Base-by-base conservation (phyloP, 2,329 filamentous ascomycete species). In the Phialophora tarda region DNA sequence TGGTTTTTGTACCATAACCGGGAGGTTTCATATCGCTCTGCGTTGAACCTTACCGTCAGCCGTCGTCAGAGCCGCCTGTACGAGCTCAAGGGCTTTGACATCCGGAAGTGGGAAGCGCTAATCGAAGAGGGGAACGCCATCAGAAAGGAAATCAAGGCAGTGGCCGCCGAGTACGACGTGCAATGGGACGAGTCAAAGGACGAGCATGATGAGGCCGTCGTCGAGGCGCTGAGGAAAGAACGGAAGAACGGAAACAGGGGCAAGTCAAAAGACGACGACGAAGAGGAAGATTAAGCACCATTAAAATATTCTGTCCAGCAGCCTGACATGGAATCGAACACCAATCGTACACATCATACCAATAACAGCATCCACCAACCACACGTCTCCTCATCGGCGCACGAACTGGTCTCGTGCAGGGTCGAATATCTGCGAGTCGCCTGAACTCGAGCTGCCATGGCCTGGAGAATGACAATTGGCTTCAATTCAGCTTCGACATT, bases 1-100 rank as follows among this genome's bases (percentile, higher is more conserved):
- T 97, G 92, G 92, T 97, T 97, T 77, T 81, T 97, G 12, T 96
- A 93, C 79, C 91, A 97, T 81, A 96, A 93, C 79, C 87, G 91
- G 23, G 93, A 97, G 78, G 88, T 96, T 11, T 91, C 88, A 70
- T 97, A 97, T 81, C 89, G 91, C 71, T 89, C 89, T 2, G 92
- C 93, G 30, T 88, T 97, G 80, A 93, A 96, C 76, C 85, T 96
- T 62, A 97, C 93, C 6, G 90, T 97, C 44, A 91, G 87, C 44
- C 85, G 88, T 41, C 86, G 93, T 4, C 93, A 96, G 78, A 85
- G 86, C 62, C 87, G 88, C 60, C 81, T 97, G 11, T 97, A 97
- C 76, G 84, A 90, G 71, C 81, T 84, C 51, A 86, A 88, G 11
- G 91, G 91, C 0, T 92, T 97, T 71, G 89, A 97, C 74, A 76